phyloP scores from a whole-genome alignment of 352 stramenopile species.

The Globisporangium nunn region DNA sequence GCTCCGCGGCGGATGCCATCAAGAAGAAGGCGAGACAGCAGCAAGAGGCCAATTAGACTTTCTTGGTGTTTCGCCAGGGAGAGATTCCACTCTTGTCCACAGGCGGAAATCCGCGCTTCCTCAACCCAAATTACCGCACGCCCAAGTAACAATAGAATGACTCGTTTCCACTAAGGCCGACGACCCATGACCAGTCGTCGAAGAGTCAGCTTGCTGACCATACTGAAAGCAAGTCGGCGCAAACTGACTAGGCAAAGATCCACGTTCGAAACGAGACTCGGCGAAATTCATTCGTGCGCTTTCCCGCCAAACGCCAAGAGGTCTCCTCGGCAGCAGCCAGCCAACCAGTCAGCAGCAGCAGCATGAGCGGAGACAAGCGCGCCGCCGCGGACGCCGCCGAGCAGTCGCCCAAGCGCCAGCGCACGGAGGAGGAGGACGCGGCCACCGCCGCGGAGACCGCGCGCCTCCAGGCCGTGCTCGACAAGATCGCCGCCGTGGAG shows the following conservation, averaged over 20 bases:
- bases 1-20: constrained; percentile 26
- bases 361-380: background rate
- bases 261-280: no score
- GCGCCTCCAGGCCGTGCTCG: constrained; percentile 51
- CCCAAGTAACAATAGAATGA: no score
- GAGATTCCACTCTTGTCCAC: background rate
- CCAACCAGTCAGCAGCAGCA: background rate
- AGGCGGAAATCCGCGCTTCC: no score
- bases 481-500: constrained; percentile 39
- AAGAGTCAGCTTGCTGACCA: no score
- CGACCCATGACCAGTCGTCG: no score
- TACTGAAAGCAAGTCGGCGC: no score
- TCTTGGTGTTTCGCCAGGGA: background rate
- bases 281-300: background rate
- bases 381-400: constrained; percentile 33
- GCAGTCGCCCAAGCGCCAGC: constrained; percentile 69
- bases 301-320: background rate
- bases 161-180: background rate
- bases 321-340: background rate
- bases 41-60: background rate
- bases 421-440: constrained; percentile 38
- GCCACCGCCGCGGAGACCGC: constrained; percentile 20
- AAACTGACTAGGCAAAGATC: background rate
- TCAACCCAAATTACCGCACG: no score
- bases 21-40: constrained; percentile 5